Conservation (phyloP, 2,329 filamentous ascomycete genomes). For the Fusarium protoensiforme region DNA sequence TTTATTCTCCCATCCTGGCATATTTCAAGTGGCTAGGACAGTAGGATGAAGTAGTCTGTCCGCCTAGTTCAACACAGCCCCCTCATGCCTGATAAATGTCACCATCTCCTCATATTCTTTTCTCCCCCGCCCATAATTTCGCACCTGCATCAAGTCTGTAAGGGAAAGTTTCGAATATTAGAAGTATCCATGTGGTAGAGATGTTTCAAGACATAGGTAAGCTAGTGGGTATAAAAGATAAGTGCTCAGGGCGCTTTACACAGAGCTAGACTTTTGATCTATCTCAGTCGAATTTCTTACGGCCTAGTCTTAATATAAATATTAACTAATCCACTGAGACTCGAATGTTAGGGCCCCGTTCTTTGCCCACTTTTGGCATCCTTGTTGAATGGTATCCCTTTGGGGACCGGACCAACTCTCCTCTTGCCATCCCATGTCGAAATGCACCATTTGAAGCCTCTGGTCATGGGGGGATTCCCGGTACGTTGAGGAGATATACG, state of each 20-base stretch:
- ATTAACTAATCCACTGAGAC: too few species aligned
- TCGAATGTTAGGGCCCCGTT: background rate
- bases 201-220: background rate
- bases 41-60: background rate
- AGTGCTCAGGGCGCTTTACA: background rate
- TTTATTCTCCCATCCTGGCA: too few species aligned
- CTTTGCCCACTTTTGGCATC: background rate
- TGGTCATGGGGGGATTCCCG: background rate
- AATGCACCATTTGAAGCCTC: background rate
- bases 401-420: background rate
- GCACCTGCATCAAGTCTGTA: background rate
- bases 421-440: background rate
- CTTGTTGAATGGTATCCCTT: background rate
- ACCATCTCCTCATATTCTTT: background rate
- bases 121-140: background rate
- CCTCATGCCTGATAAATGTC: background rate
- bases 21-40: too few species aligned
- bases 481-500: slow-evolving; percentile 6
- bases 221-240: background rate
- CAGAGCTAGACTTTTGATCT: background rate
- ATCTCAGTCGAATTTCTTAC: background rate
- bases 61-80: background rate
- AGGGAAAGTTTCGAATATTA: background rate
- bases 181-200: background rate
- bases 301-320: background rate